Percentiles rank a stretch among this genome's conserved stretches.
phyloP scores from a whole-genome alignment of 495 filamentous ascomycete species.

The Penicillium mononematosum region DNA sequence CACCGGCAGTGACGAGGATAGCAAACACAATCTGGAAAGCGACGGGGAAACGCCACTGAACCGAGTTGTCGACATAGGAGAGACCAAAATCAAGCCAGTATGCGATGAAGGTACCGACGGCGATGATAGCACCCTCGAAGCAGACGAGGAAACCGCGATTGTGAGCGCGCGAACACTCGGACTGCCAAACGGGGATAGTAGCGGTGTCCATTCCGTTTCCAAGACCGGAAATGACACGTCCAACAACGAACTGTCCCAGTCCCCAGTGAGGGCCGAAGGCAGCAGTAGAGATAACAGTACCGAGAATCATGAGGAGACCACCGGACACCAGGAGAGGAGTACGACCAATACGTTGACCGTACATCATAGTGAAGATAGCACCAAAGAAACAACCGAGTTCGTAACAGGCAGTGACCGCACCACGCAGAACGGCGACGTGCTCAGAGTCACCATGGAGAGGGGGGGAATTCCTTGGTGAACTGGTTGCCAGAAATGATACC shows the following conservation, averaged over 20 bases:
- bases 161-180: slow-evolving; percentile 65
- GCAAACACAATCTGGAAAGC: slow-evolving; percentile 78
- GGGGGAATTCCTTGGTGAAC: slow-evolving; percentile 65
- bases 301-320: slow-evolving; percentile 68
- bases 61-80: slow-evolving; percentile 50
- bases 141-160: slow-evolving; percentile 80
- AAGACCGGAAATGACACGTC: slow-evolving; percentile 67
- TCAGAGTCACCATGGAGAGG: slow-evolving; percentile 47
- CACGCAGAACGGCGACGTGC: slow-evolving; percentile 68
- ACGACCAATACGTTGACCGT: slow-evolving; percentile 68
- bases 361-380: slow-evolving; percentile 66
- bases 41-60: slow-evolving; percentile 67
- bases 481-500: slow-evolving; percentile 70
- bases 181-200: slow-evolving; percentile 77
- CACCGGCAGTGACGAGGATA: slow-evolving; percentile 55
- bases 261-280: slow-evolving; percentile 41
- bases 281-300: slow-evolving; percentile 67
- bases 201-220: slow-evolving; percentile 75
- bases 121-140: slow-evolving; percentile 76
- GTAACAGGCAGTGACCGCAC: slow-evolving; percentile 77
- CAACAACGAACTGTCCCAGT: slow-evolving; percentile 69
- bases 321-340: slow-evolving; percentile 61
- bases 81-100: slow-evolving; percentile 85
- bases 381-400: slow-evolving; percentile 75
- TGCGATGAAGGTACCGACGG: slow-evolving; percentile 72